Evolutionary conservation across 1,139 yeast genomes (phyloP).

Genomic region (Cylindricascospora bacillispora): DNA sequence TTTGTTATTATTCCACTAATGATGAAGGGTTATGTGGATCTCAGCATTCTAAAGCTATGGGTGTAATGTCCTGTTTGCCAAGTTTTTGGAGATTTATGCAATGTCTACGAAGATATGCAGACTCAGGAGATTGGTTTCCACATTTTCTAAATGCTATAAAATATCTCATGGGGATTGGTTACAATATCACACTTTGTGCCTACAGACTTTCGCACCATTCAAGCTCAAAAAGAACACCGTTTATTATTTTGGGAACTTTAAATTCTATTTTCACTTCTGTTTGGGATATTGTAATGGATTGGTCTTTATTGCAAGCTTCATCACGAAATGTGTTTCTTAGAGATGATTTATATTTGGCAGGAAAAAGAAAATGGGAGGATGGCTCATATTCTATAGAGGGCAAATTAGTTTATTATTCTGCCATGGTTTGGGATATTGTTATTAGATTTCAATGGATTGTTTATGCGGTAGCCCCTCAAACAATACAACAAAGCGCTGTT

Average conservation of each 20-base stretch:
- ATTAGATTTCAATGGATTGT: conserved; percentile 86
- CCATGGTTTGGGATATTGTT: conserved; percentile 59
- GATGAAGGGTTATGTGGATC: conserved; percentile 54
- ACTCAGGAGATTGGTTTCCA: conserved; percentile 93
- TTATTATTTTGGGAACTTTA: conserved; percentile 59
- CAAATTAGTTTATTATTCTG: conserved; percentile 49
- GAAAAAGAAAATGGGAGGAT: conserved; percentile 24
- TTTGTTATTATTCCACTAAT: conserved; percentile 59
- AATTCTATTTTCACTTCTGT: conserved; percentile 58
- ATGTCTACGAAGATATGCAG: conserved; percentile 82
- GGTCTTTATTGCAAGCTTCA: conserved; percentile 68
- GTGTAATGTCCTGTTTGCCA: conserved; percentile 74
- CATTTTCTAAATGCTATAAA: conserved; percentile 86
- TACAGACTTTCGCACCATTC: conserved; percentile 42
- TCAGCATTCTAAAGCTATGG: conserved; percentile 60
- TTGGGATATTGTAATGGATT: conserved; percentile 95
- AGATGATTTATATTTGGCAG: conserved; percentile 42
- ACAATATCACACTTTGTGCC: conserved; percentile 63
- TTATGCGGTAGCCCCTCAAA: conserved; percentile 53
- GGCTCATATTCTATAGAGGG: conserved; percentile 33
- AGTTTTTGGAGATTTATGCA: conserved; percentile 85
- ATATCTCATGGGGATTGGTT: conserved; percentile 52
- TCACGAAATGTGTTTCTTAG: conserved; percentile 52
- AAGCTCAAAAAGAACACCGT: conserved; percentile 36
- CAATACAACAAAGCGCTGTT: conserved; percentile 82